A percentile compares a stretch with the other conserved stretches of the same genome.
Evolutionary conservation across 331 rosid genomes (phyloP).

Genomic region (Erythrophleum ivorense): DNA sequence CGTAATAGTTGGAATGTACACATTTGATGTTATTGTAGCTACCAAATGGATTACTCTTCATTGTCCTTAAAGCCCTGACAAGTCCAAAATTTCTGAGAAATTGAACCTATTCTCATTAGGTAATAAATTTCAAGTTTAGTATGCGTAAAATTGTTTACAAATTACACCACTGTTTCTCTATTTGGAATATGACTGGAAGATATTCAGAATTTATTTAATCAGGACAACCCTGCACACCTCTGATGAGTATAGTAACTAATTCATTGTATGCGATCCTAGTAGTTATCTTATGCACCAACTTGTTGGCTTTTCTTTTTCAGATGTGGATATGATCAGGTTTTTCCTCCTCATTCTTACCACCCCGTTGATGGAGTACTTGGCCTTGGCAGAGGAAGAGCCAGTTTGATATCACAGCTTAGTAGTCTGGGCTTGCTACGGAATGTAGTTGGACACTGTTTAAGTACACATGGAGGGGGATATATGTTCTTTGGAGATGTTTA

Average conservation of each 20-base stretch:
- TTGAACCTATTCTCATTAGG: not conserved
- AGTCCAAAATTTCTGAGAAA: not conserved
- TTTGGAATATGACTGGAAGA: slow-evolving; percentile 1
- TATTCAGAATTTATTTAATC: not conserved
- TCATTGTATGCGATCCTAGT: not conserved
- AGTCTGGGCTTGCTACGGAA: slow-evolving; percentile 72
- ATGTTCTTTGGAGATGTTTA: slow-evolving; percentile 81
- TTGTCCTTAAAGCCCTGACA: not conserved
- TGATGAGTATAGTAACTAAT: not conserved
- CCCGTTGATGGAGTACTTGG: slow-evolving; percentile 82
- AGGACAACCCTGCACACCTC: not conserved
- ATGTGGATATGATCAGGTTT: slow-evolving; percentile 87
- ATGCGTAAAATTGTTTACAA: not conserved
- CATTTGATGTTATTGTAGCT: not conserved
- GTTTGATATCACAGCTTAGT: slow-evolving; percentile 78
- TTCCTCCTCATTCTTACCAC: slow-evolving; percentile 66
- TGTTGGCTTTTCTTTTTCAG: slow-evolving; percentile 46
- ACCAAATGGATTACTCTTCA: not conserved
- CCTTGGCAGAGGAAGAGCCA: slow-evolving; percentile 82
- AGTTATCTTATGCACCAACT: not conserved
- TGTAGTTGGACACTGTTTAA: slow-evolving; percentile 84
- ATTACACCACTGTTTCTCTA: slow-evolving; percentile 10
- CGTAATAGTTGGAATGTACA: not conserved
- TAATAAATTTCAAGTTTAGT: not conserved
- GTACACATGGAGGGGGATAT: slow-evolving; percentile 84